Conservation (phyloP, 164 flowering plant genomes). For the Umbellularia californica region DNA sequence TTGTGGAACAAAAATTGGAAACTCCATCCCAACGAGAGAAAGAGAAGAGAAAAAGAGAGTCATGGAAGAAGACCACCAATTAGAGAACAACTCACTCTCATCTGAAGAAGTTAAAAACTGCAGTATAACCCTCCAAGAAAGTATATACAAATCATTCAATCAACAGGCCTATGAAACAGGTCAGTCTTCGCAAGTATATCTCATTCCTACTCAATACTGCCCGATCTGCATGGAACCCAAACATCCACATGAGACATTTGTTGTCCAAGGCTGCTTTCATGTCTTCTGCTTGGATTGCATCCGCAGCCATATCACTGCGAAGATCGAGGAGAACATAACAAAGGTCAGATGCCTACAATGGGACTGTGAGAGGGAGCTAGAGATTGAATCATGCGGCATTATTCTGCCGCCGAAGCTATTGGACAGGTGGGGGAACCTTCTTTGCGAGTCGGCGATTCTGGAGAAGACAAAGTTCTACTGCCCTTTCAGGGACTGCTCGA, state of each 20-base stretch:
- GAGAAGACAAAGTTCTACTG: slow-evolving; percentile 14
- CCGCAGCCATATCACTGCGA: slow-evolving; percentile 20
- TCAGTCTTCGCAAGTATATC: not conserved
- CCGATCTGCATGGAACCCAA: slow-evolving; percentile 18
- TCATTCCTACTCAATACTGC: slow-evolving; percentile 4
- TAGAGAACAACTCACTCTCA: not conserved
- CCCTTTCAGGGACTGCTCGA: slow-evolving; percentile 21
- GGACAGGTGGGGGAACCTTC: slow-evolving; percentile 14
- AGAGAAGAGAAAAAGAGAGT: not conserved
- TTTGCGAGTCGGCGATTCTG: slow-evolving; percentile 3
- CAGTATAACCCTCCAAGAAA: slow-evolving; percentile 1
- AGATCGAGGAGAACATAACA: slow-evolving; percentile 7
- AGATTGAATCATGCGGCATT: slow-evolving; percentile 15
- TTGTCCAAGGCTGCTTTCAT: slow-evolving; percentile 23
- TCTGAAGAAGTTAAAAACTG: not conserved
- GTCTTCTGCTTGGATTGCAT: slow-evolving; percentile 36
- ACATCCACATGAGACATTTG: not conserved
- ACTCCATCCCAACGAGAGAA: not conserved
- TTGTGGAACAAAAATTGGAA: not conserved
- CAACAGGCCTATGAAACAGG: not conserved
- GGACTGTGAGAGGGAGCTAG: slow-evolving; percentile 23
- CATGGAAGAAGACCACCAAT: not conserved
- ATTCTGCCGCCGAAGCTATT: slow-evolving; percentile 23
- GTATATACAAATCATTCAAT: not conserved
- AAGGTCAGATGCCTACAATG: slow-evolving; percentile 29